Conservation (phyloP, 768 basidiomycete genomes). For the Lactifluus echinatus region DNA sequence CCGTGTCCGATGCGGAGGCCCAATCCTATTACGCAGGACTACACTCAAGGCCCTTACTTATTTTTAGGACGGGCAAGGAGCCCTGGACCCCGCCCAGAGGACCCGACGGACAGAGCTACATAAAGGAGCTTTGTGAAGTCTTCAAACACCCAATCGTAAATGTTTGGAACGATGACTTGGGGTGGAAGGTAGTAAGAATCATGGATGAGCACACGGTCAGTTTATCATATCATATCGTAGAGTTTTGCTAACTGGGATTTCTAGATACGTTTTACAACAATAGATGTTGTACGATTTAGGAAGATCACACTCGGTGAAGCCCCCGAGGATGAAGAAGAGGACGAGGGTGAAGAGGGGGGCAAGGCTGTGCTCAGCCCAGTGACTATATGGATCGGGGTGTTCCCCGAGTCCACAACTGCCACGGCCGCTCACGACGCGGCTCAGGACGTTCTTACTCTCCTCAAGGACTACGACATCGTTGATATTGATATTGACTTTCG, state of each 20-base stretch:
- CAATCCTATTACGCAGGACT: slow-evolving; percentile 27
- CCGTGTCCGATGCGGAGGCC: slow-evolving; percentile 19
- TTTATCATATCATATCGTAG: slow-evolving; percentile 26
- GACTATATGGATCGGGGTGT: slow-evolving; percentile 35
- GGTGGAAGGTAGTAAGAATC: slow-evolving; percentile 24
- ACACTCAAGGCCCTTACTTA: slow-evolving; percentile 24
- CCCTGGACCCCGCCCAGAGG: slow-evolving; percentile 20
- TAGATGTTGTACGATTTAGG: slow-evolving; percentile 31
- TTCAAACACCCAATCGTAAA: slow-evolving; percentile 28
- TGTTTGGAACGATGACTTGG: slow-evolving; percentile 28
- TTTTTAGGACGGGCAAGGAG: slow-evolving; percentile 26
- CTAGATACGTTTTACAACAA: slow-evolving; percentile 29
- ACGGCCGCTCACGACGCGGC: slow-evolving; percentile 22
- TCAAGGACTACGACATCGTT: slow-evolving; percentile 26
- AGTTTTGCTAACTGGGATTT: slow-evolving; percentile 26
- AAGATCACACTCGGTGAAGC: slow-evolving; percentile 19
- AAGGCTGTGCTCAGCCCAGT: slow-evolving; percentile 6
- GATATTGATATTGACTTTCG: slow-evolving; percentile 35
- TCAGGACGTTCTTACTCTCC: slow-evolving; percentile 28
- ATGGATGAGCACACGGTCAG: slow-evolving; percentile 26
- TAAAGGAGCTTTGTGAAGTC: slow-evolving; percentile 28
- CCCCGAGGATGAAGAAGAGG: slow-evolving; percentile 12
- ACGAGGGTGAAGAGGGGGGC: too few relatives aligned
- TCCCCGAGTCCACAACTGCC: slow-evolving; percentile 24
- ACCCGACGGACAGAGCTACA: slow-evolving; percentile 14